Evolutionary conservation across 495 filamentous ascomycete species (phyloP).

Genomic region (Xeromyces bisporus): DNA sequence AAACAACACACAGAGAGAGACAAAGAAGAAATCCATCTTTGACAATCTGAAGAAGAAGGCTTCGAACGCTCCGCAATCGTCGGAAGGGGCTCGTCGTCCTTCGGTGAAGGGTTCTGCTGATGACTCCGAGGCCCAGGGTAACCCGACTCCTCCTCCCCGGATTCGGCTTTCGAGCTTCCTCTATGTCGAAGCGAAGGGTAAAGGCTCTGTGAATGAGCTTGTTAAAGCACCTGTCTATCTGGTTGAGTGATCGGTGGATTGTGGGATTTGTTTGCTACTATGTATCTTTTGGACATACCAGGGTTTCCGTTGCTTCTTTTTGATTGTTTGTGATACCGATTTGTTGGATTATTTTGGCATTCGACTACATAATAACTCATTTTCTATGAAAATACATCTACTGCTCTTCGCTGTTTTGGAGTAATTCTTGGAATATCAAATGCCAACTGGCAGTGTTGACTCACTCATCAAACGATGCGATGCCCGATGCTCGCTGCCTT

Average conservation of each 20-base stretch:
- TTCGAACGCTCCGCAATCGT: conserved; percentile 4
- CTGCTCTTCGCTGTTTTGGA: no score
- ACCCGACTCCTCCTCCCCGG: conserved; percentile 6
- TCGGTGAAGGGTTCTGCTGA: conserved; percentile 2
- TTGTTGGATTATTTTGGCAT: no score
- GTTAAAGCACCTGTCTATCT: conserved; percentile 84
- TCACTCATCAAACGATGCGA: no score
- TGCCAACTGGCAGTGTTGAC: no score
- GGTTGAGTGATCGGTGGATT: conserved; percentile 18
- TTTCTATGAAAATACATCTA: no score
- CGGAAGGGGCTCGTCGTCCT: conserved; percentile 4
- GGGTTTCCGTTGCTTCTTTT: no score
- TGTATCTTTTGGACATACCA: no score
- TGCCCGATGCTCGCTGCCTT: no score
- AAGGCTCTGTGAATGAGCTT: conserved; percentile 49
- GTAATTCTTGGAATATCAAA: no score
- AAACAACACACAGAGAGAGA: conserved; percentile 3
- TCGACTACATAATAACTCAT: no score
- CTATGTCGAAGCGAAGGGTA: conserved; percentile 59
- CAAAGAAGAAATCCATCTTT: conserved; percentile 33
- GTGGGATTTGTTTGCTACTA: no score
- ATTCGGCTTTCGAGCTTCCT: conserved; percentile 78
- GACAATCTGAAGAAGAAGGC: conserved; percentile 29
- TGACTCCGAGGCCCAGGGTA: conserved; percentile 1
- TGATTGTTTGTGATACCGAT: no score